These are phyloP conservation scores for Dipteronia sinensis DNA, from an alignment of 345 rosid genomes.

Conservation along the genomic window DNA sequence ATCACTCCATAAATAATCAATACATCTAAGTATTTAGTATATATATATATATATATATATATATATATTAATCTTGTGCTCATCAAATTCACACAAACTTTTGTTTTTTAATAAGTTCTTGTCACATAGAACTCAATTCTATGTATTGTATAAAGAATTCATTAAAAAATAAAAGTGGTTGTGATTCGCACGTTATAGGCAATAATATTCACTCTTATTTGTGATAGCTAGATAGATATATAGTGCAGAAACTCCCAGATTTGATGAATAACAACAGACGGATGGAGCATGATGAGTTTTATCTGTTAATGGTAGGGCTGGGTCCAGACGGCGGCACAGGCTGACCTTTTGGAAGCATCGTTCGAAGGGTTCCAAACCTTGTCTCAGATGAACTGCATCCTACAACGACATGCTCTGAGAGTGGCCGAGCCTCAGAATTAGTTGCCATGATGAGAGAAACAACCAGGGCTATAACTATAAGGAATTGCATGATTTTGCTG, in stretches of 20 bases:
- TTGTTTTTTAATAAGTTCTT: too few relatives aligned
- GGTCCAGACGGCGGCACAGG: constrained; percentile 55
- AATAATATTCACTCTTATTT: too few relatives aligned
- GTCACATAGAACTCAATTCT: too few relatives aligned
- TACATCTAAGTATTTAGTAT: not conserved
- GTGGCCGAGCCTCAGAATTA: constrained; percentile 28
- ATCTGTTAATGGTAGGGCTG: constrained; percentile 38
- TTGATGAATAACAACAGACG: not conserved
- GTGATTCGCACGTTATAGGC: too few relatives aligned
- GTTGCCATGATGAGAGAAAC: constrained; percentile 14
- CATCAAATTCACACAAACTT: too few relatives aligned
- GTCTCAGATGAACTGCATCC: constrained; percentile 1
- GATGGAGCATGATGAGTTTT: not conserved
- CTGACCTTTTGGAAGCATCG: constrained; percentile 46
- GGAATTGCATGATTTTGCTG: constrained; percentile 13
- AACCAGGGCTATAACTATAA: constrained; percentile 16
- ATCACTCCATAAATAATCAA: not conserved
- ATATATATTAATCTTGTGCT: too few relatives aligned
- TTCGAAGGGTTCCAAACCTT: constrained; percentile 18
- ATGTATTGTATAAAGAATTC: too few relatives aligned
- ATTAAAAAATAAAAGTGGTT: too few relatives aligned
- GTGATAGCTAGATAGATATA: too few relatives aligned
- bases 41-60: too few relatives aligned
- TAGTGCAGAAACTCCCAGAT: not conserved
- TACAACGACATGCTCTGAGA: constrained; percentile 6